These are phyloP conservation scores for Plasmodium vinckei DNA, from an alignment of 169 alveolate genomes.

Conservation along the genomic window DNA sequence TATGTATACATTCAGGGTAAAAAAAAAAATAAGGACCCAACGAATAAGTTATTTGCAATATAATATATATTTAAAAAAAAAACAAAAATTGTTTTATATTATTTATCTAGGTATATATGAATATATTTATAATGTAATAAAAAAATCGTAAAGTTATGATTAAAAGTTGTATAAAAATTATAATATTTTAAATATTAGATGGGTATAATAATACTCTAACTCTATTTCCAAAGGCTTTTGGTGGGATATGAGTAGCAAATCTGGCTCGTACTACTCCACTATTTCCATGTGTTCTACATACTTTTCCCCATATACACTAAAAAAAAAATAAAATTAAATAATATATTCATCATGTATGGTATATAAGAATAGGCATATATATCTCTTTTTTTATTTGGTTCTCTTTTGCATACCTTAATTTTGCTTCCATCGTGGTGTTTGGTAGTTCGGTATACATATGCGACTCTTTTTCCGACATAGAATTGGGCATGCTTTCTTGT, in stretches of 20 bases:
- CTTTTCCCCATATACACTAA: conserved; percentile 97
- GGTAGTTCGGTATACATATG: conserved; percentile 97
- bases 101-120: not conserved
- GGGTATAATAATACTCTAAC: conserved; percentile 98
- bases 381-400: not conserved
- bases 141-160: conserved; percentile 6
- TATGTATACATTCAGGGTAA: no score
- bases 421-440: conserved; percentile 92
- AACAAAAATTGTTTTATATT: no score
- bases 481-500: conserved; percentile 95
- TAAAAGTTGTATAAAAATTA: not conserved
- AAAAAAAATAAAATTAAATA: not conserved
- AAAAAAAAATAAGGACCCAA: no score
- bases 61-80: no score
- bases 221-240: conserved; percentile 96
- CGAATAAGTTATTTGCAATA: no score
- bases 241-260: conserved; percentile 96
- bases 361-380: not conserved
- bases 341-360: not conserved
- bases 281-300: conserved; percentile 97
- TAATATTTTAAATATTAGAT: conserved; percentile 86
- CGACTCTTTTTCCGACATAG: conserved; percentile 98
- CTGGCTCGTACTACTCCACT: conserved; percentile 98
- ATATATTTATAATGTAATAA: not conserved
- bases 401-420: conserved; percentile 88